Base-by-base conservation (phyloP, 1,284 basidiomycete species). In the Malassezia globosa region DNA sequence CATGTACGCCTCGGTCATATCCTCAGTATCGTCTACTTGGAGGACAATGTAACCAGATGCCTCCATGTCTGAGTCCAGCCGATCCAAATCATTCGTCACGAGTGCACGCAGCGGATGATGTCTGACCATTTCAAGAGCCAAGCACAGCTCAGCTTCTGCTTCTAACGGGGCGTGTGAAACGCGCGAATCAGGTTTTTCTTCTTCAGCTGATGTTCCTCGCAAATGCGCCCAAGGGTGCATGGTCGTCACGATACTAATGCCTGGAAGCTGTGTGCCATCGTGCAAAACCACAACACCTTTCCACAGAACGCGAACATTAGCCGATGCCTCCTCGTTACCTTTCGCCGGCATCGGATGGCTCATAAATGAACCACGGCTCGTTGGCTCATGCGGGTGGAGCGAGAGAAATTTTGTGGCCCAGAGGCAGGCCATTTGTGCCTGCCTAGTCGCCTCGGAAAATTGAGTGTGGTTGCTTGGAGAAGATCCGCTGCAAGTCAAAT, bases 101-200 rank as follows among this genome's bases (percentile, higher is more conserved):
- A 21, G 35, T 18, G 35, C 35, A 37, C 47, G 50, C 0, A 69
- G 50, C 5, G 64, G 56, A 11, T 56, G 52, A 42, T 69, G 63
- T 4, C 66, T 62, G 5, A 69, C 59, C 64, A 69, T 69, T 46
- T 69, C 64, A 23, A 69, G 48, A 0, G 66, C 63, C 21, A 69
- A 45, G 45, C 64, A 63, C 23, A 69, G 46, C 22, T 62, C 65
- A n/a, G 59, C 63, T 27, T 67, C 64, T 19, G 54, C 56, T 40
- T 56, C 53, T 24, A 40, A 34, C 19, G 21, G 23, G 2, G 16
- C 11, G 4, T 31, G 11, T 16, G 29, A 31, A 11, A 16, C 29
- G n/a, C n/a, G n/a, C n/a, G n/a, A n/a, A 14, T 29, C 33, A 8
- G 10, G 34, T 7, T 37, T 7, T 13, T 40, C 23, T 10, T 42